Conservation (phyloP, 345 rosid species). For the Euphorbia peplus region DNA sequence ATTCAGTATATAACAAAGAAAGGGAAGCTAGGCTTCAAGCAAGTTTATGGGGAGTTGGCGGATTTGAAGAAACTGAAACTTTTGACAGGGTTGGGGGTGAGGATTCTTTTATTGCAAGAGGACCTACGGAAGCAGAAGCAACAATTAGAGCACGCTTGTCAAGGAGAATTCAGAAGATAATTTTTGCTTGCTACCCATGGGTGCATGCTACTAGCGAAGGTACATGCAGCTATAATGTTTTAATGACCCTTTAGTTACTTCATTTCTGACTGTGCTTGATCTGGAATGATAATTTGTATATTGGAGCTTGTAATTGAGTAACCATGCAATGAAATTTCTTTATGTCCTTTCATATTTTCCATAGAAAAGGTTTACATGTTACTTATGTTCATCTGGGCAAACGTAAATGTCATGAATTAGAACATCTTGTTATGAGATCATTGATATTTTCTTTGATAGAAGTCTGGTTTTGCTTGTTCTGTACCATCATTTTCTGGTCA, state of each 20-base stretch:
- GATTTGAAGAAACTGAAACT: constrained; percentile 51
- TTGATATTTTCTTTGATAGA: not conserved
- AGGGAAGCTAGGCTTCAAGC: constrained; percentile 95
- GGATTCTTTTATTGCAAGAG: constrained; percentile 44
- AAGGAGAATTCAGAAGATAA: constrained; percentile 65
- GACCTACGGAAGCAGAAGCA: constrained; percentile 38
- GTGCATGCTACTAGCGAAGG: constrained; percentile 95
- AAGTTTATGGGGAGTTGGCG: constrained; percentile 91
- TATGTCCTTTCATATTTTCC: not conserved
- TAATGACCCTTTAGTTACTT: constrained; percentile 9
- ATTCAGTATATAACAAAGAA: constrained; percentile 80
- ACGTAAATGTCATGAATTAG: not conserved
- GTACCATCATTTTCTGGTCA: not conserved
- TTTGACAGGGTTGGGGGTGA: constrained; percentile 45
- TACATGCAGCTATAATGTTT: constrained; percentile 27
- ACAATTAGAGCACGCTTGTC: constrained; percentile 53
- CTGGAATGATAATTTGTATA: not conserved
- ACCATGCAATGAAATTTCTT: not conserved
- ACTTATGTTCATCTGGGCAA: not conserved
- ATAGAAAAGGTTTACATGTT: not conserved
- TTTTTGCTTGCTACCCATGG: constrained; percentile 87
- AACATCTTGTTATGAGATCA: not conserved
- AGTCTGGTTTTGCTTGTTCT: not conserved
- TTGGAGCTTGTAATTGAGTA: constrained; percentile 1
- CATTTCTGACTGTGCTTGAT: constrained; percentile 2